These are phyloP conservation scores for Trichoderma atrobrunneum DNA, from an alignment of 2,329 filamentous ascomycete genomes.

Conservation along the genomic window DNA sequence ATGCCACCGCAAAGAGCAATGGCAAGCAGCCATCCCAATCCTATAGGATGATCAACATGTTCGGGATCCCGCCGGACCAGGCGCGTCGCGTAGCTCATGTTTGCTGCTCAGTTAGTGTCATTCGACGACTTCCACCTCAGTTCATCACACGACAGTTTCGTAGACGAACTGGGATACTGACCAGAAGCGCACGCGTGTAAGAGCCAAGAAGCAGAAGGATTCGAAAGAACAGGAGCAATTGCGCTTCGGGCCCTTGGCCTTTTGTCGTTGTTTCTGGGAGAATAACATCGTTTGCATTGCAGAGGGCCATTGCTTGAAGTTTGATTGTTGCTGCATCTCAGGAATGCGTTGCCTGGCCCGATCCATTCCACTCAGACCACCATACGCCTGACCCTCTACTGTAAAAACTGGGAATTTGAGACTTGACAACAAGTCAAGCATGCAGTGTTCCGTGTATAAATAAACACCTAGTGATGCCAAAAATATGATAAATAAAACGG, in stretches of 20 bases:
- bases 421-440: conserved; percentile 1
- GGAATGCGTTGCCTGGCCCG: conserved; percentile 41
- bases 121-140: not conserved
- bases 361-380: conserved; percentile 35
- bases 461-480: not conserved
- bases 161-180: not conserved
- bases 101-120: not conserved
- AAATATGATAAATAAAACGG: not conserved
- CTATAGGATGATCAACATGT: conserved; percentile 24
- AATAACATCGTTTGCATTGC: not conserved
- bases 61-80: conserved; percentile 4
- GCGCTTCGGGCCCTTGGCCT: not conserved
- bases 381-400: conserved; percentile 9
- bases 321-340: conserved; percentile 30
- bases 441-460: not conserved
- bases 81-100: not conserved
- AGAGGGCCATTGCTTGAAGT: conserved; percentile 22
- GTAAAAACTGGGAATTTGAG: not conserved
- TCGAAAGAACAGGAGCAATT: not conserved
- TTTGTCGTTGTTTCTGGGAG: not conserved
- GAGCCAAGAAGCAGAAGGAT: not conserved
- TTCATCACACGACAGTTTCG: not conserved
- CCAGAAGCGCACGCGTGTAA: not conserved
- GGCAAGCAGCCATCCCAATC: conserved; percentile 41
- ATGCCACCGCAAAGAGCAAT: conserved; percentile 49